Evolutionary conservation across 306 rosid genomes (phyloP).

Genomic region (Oemleria cerasiformis): DNA sequence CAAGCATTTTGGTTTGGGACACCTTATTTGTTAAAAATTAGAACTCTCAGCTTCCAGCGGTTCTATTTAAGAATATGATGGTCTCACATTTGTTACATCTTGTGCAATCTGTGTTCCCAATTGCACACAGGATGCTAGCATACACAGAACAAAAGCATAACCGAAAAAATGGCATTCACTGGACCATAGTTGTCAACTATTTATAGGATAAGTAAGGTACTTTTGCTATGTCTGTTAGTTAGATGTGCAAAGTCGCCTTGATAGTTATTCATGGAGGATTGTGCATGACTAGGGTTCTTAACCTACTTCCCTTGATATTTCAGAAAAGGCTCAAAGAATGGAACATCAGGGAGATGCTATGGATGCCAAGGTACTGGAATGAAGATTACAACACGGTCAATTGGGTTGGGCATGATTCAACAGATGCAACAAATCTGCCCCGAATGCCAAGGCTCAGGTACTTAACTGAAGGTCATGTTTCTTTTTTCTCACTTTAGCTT

Average conservation of each 20-base stretch:
- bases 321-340: conserved; percentile 83
- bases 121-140: conserved; percentile 15
- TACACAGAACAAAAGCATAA: conserved; percentile 3
- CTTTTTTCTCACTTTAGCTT: conserved; percentile 7
- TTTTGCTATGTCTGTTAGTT: neutral
- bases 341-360: conserved; percentile 54
- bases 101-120: conserved; percentile 5
- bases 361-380: conserved; percentile 77
- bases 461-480: conserved; percentile 19
- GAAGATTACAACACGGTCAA: conserved; percentile 57
- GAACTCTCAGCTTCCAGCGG: neutral
- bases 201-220: conserved; percentile 8
- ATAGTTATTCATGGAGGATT: neutral
- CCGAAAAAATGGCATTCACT: conserved; percentile 4
- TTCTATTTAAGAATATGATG: conserved; percentile 1
- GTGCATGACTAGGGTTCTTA: neutral
- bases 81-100: conserved; percentile 14
- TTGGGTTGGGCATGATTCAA: conserved; percentile 70
- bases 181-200: conserved; percentile 9
- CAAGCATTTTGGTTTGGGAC: neutral
- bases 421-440: conserved; percentile 73
- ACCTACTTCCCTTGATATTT: conserved; percentile 2
- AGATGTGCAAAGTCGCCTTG: neutral
- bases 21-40: neutral
- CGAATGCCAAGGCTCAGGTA: conserved; percentile 72